Conservation (phyloP, 1,284 basidiomycete species). For the Rhodotorula sp. region DNA sequence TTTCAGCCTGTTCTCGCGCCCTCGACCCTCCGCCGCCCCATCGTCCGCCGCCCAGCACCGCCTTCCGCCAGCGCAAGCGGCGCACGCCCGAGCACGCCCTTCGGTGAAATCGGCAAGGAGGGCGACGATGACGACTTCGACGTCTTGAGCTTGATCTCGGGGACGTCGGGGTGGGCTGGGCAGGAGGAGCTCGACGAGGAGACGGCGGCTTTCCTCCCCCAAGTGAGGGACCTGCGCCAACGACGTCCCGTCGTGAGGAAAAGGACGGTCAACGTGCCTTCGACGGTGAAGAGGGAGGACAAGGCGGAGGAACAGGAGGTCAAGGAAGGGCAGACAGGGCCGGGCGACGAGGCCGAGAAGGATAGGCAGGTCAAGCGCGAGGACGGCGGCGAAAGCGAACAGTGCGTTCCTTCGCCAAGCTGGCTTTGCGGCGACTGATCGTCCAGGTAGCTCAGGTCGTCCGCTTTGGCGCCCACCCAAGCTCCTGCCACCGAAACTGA, state of each 20-base stretch:
- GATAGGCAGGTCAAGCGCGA: too few relatives aligned
- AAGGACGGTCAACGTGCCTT: neutral
- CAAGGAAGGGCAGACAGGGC: neutral
- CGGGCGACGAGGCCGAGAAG: neutral
- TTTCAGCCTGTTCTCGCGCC: slow-evolving; percentile 11
- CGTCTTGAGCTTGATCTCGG: neutral
- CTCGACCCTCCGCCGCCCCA: neutral
- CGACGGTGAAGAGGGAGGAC: neutral
- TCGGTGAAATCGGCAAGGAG: slow-evolving; percentile 24
- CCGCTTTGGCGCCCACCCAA: too few relatives aligned
- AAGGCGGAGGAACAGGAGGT: neutral
- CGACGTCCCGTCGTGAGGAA: neutral
- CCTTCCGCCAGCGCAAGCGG: too few relatives aligned
- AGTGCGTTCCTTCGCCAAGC: too few relatives aligned
- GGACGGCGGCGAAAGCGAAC: too few relatives aligned
- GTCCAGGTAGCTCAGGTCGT: too few relatives aligned
- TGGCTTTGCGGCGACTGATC: too few relatives aligned
- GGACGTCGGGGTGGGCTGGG: neutral
- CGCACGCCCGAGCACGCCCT: neutral
- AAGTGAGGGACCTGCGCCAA: neutral
- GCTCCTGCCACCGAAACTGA: too few relatives aligned
- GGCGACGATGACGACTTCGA: slow-evolving; percentile 7
- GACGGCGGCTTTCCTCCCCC: neutral
- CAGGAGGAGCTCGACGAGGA: neutral
- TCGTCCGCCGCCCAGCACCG: neutral